These are phyloP conservation scores for Thielaviopsis ethacetica DNA, from an alignment of 2,329 filamentous ascomycete species.

Conservation along the genomic window DNA sequence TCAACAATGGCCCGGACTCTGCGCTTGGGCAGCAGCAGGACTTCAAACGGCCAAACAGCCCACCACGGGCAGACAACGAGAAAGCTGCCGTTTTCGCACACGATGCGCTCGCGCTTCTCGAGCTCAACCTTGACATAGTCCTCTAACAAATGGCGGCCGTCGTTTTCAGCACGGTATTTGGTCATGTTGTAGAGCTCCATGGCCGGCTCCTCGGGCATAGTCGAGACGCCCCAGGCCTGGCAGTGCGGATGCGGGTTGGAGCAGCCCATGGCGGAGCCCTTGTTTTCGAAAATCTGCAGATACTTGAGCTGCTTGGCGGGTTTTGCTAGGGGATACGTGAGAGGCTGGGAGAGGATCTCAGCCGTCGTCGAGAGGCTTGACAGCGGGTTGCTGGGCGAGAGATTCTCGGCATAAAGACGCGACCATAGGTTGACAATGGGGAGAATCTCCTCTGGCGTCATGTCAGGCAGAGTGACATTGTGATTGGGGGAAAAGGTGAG, in stretches of 20 bases:
- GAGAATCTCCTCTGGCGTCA: constrained; percentile 58
- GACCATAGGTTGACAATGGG: constrained; percentile 85
- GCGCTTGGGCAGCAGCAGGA: constrained; percentile 70
- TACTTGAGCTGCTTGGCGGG: constrained; percentile 35
- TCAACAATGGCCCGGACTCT: constrained; percentile 79
- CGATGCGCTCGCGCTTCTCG: constrained; percentile 61
- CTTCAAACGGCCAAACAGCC: constrained; percentile 95
- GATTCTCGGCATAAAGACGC: constrained; percentile 67
- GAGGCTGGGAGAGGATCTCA: constrained; percentile 24
- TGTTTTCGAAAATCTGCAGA: constrained; percentile 99
- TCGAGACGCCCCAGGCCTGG: constrained; percentile 89
- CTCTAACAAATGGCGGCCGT: constrained; percentile 58
- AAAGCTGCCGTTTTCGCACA: constrained; percentile 77
- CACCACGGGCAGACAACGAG: constrained; percentile 91
- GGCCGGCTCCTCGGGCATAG: constrained; percentile 73
- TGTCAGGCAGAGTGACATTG: constrained; percentile 83
- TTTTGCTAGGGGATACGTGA: constrained; percentile 23
- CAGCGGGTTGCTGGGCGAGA: constrained; percentile 56
- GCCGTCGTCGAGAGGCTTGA: constrained; percentile 22
- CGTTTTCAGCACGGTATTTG: constrained; percentile 59
- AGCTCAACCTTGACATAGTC: constrained; percentile 79
- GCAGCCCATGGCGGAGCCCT: constrained; percentile 94
- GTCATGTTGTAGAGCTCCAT: constrained; percentile 64
- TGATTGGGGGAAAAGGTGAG: constrained; percentile 86
- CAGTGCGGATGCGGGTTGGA: constrained; percentile 97